phyloP scores from a whole-genome alignment of 164 flowering plant species.

The Echeveria elegans region DNA sequence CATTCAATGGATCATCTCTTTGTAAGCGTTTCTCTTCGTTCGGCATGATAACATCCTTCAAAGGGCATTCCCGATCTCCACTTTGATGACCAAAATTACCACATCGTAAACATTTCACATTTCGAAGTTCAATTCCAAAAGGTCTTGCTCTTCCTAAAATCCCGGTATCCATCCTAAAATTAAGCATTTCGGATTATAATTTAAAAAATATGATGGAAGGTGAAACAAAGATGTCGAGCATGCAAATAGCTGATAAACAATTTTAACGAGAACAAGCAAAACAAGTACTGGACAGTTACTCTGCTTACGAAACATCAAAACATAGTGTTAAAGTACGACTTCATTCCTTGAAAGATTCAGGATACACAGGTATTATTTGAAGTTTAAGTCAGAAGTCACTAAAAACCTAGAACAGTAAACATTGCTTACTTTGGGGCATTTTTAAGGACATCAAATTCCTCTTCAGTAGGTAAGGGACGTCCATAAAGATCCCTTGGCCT shows the following conservation, averaged over 20 bases:
- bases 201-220: slow-evolving; percentile 6
- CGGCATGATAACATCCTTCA: slow-evolving; percentile 89
- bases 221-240: neutral
- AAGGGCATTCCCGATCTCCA: slow-evolving; percentile 97
- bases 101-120: slow-evolving; percentile 92
- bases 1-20: slow-evolving; percentile 95
- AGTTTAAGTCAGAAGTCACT: neutral
- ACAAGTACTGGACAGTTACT: neutral
- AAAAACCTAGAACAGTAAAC: neutral
- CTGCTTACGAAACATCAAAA: neutral
- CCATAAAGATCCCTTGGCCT: slow-evolving; percentile 90
- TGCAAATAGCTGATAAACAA: neutral
- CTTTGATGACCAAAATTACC: slow-evolving; percentile 95
- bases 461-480: slow-evolving; percentile 82
- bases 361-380: neutral
- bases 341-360: neutral
- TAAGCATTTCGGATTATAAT: slow-evolving; percentile 5
- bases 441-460: slow-evolving; percentile 73
- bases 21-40: slow-evolving; percentile 83
- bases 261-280: neutral
- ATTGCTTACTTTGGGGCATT: slow-evolving; percentile 73
- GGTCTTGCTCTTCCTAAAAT: slow-evolving; percentile 69
- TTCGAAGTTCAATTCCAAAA: slow-evolving; percentile 88
- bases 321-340: neutral
- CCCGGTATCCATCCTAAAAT: slow-evolving; percentile 78